Percentiles rank a stretch among this genome's conserved stretches.
Conservation (phyloP, 2,329 filamentous ascomycete genomes). For the Penicillium freii region DNA sequence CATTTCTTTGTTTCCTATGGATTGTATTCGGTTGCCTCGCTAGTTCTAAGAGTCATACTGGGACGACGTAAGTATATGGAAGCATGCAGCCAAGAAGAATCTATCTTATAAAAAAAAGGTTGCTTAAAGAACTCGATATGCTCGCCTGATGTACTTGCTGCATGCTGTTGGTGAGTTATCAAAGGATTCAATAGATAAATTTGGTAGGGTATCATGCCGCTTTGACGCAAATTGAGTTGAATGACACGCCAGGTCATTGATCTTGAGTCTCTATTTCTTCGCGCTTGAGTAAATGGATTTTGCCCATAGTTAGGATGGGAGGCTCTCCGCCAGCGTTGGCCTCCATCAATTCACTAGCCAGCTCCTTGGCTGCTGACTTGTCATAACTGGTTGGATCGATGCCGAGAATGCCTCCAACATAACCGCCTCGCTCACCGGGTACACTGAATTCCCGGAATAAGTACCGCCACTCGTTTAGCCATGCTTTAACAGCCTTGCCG, state of each 20-base stretch:
- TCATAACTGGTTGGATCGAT: slow-evolving; percentile 63
- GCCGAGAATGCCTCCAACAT: slow-evolving; percentile 65
- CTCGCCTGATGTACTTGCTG: not conserved
- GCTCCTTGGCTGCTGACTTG: slow-evolving; percentile 32
- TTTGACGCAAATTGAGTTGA: slow-evolving; percentile 11
- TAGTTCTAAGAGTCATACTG: not conserved
- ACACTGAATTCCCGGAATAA: slow-evolving; percentile 95
- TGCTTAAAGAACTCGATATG: not conserved
- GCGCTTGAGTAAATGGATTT: slow-evolving; percentile 48
- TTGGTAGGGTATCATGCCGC: slow-evolving; percentile 18
- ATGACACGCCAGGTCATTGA: slow-evolving; percentile 19
- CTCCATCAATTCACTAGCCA: slow-evolving; percentile 25
- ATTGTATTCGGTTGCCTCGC: not conserved
- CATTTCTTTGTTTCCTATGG: not conserved
- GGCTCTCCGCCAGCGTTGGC: slow-evolving; percentile 27
- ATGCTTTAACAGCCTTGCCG: slow-evolving; percentile 85
- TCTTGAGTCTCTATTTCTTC: slow-evolving; percentile 38
- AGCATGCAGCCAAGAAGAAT: not conserved
- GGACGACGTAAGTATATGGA: not conserved
- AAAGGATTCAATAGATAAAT: slow-evolving; percentile 1
- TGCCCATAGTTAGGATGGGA: slow-evolving; percentile 39
- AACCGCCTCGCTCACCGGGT: slow-evolving; percentile 82
- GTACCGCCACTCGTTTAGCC: slow-evolving; percentile 93
- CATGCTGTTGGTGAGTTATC: not conserved
- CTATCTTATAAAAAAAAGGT: not conserved